Percentiles rank a stretch among this genome's conserved stretches.
Conservation (phyloP, 805 yeast genomes). For the Kodamaea fukazawae region DNA sequence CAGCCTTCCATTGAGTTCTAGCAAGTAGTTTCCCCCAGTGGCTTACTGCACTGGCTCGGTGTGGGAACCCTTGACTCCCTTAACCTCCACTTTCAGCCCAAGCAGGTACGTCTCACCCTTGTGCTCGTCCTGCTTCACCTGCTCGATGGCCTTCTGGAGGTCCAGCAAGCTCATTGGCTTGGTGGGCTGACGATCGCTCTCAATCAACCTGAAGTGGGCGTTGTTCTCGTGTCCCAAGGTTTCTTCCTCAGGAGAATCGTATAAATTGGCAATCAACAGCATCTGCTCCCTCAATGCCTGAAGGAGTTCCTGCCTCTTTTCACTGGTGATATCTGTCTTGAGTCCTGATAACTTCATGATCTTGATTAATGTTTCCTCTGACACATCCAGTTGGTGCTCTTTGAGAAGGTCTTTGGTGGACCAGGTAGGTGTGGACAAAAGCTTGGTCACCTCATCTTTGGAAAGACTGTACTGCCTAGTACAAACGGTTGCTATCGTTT, state of each 20-base stretch:
- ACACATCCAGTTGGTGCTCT: slow-evolving; percentile 1
- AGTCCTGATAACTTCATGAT: slow-evolving; percentile 51
- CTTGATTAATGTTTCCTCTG: slow-evolving; percentile 20
- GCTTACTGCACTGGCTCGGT: too few relatives aligned
- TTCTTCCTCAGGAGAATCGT: slow-evolving; percentile 19
- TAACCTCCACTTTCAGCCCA: slow-evolving; percentile 1
- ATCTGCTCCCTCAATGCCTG: slow-evolving; percentile 46
- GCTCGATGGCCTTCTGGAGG: slow-evolving; percentile 11
- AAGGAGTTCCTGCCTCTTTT: slow-evolving; percentile 29
- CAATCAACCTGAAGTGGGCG: slow-evolving; percentile 32
- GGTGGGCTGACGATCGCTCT: slow-evolving; percentile 28
- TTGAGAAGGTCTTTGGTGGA: slow-evolving; percentile 11
- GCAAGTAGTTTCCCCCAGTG: too few relatives aligned
- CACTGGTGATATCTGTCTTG: slow-evolving; percentile 23
- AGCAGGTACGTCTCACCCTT: slow-evolving; percentile 12
- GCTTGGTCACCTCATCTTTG: not conserved
- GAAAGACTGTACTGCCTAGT: slow-evolving; percentile 4
- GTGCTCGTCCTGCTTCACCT: slow-evolving; percentile 7
- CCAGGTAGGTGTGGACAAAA: slow-evolving; percentile 14
- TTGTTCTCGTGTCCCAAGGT: slow-evolving; percentile 13
- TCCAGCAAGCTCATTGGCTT: slow-evolving; percentile 22
- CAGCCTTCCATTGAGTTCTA: too few relatives aligned
- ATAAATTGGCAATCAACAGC: slow-evolving; percentile 47
- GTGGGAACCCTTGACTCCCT: not conserved
- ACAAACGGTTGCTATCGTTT: not conserved